Evolutionary conservation across 169 alveolate genomes (phyloP).

Genomic region (Babesia microti): DNA sequence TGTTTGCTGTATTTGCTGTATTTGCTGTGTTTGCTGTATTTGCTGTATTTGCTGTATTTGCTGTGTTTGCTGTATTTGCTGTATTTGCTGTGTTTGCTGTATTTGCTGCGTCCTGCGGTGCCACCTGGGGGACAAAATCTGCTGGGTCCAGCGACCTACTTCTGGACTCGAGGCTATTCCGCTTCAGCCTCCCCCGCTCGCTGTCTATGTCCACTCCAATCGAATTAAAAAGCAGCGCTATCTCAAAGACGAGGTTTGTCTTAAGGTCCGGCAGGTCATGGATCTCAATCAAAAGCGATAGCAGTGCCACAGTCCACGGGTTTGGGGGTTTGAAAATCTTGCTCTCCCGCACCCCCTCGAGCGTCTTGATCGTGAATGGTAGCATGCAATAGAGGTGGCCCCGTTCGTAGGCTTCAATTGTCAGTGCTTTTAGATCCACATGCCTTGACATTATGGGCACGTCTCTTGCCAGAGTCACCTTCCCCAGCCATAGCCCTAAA

Average conservation of each 20-base stretch:
- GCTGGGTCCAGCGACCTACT: too few species aligned
- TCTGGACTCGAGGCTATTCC: too few species aligned
- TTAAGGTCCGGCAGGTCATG: conserved; percentile 65
- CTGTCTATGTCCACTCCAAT: conserved; percentile 52
- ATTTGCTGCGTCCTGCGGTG: too few species aligned
- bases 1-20: too few species aligned
- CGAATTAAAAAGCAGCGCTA: conserved; percentile 73
- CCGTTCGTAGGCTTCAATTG: conserved; percentile 66
- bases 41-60: too few species aligned
- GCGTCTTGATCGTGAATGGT: conserved; percentile 73
- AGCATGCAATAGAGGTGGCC: conserved; percentile 70
- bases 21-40: too few species aligned
- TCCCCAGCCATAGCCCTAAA: conserved; percentile 82
- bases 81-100: too few species aligned
- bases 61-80: too few species aligned
- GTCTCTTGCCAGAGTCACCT: conserved; percentile 72
- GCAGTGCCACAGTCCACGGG: conserved; percentile 82
- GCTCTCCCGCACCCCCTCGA: conserved; percentile 61
- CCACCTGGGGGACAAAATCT: too few species aligned
- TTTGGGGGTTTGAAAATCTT: conserved; percentile 80
- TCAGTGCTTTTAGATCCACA: conserved; percentile 69
- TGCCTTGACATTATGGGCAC: conserved; percentile 73
- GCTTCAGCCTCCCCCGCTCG: too few species aligned
- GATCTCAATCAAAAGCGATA: conserved; percentile 71
- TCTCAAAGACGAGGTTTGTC: conserved; percentile 76